A percentile compares a stretch with the other conserved stretches of the same genome.
phyloP scores from a whole-genome alignment of 192 early-diverging fungal genomes.

The Entrophospora sp. region DNA sequence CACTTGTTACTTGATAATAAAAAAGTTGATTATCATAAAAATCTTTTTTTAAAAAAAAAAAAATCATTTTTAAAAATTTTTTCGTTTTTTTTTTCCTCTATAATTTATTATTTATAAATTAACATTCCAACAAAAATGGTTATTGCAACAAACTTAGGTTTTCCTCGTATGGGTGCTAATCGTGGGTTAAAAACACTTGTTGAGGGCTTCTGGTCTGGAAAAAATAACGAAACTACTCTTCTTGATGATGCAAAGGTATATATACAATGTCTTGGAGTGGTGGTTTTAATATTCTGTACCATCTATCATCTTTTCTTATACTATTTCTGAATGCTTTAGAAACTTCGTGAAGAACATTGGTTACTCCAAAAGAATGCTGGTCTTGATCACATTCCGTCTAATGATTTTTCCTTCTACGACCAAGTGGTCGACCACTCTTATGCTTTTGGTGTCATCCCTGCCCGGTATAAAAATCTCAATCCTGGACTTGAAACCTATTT shows the following conservation, averaged over 20 bases:
- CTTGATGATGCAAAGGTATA: constrained; percentile 41
- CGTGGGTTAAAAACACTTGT: constrained; percentile 95
- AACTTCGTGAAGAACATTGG: constrained; percentile 68
- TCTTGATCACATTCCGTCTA: constrained; percentile 77
- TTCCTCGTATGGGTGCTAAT: constrained; percentile 90
- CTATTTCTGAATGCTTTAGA: constrained; percentile 21
- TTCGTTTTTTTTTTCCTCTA: too few species aligned
- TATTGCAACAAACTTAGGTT: constrained; percentile 55
- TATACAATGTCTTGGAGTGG: too few species aligned
- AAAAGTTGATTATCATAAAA: too few species aligned
- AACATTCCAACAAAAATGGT: too few species aligned
- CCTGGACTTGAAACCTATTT: constrained; percentile 79
- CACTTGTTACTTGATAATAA: too few species aligned
- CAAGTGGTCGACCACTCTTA: constrained; percentile 71
- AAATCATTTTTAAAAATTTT: too few species aligned
- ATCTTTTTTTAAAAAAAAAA: too few species aligned
- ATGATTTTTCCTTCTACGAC: constrained; percentile 96
- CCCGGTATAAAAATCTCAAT: constrained; percentile 54
- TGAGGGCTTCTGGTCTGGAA: constrained; percentile 89
- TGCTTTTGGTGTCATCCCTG: constrained; percentile 54
- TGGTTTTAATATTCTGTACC: not conserved
- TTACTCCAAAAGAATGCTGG: constrained; percentile 54
- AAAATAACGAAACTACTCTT: constrained; percentile 66
- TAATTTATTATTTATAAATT: too few species aligned
- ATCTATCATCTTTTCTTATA: not conserved